phyloP scores from a whole-genome alignment of 2,329 filamentous ascomycete genomes.

The Neonectria faginata region DNA sequence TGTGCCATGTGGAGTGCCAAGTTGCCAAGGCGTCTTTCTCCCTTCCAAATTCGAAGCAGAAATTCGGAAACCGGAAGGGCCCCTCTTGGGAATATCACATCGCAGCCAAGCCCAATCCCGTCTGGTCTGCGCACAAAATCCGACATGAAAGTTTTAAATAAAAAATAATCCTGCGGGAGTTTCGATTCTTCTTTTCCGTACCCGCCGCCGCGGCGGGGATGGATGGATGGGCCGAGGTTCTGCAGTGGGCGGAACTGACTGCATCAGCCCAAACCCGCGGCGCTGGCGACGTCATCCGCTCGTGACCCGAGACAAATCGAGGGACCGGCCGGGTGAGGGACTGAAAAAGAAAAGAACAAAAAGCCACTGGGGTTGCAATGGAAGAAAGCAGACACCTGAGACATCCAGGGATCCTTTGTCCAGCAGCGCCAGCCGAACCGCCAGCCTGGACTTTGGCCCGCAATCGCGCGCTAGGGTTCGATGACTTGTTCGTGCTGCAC shows the following conservation, averaged over 20 bases:
- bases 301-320: background rate
- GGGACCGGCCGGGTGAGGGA: background rate
- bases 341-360: too few species aligned
- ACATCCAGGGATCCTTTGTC: slow-evolving; percentile 11
- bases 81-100: background rate
- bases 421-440: slow-evolving; percentile 3
- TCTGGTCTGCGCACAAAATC: slow-evolving; percentile 7
- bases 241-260: too few species aligned
- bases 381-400: slow-evolving; percentile 1
- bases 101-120: slow-evolving; percentile 9
- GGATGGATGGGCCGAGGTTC: background rate
- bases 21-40: slow-evolving; percentile 2
- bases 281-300: slow-evolving; percentile 22
- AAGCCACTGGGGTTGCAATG: background rate
- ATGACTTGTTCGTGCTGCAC: slow-evolving; percentile 14
- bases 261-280: background rate
- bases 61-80: slow-evolving; percentile 15
- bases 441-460: slow-evolving; percentile 13
- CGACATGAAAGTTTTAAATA: background rate
- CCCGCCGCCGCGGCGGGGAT: background rate
- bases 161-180: background rate
- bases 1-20: slow-evolving; percentile 26
- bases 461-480: slow-evolving; percentile 19
- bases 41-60: slow-evolving; percentile 1
- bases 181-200: background rate